These are phyloP conservation scores for Spathaspora sp. DNA, from an alignment of 1,139 yeast genomes.

Conservation along the genomic window DNA sequence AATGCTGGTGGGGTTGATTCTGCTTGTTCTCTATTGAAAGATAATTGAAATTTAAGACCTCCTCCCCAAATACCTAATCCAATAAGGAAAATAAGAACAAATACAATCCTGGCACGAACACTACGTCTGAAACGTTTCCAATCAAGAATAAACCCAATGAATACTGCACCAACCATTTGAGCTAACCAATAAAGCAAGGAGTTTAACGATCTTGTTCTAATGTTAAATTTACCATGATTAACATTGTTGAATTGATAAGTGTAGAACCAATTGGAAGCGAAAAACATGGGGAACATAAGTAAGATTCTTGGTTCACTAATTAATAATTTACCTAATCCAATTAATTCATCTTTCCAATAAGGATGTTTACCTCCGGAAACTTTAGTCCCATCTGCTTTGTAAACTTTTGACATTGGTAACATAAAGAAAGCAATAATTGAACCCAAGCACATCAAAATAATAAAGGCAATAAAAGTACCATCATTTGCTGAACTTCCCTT, in stretches of 20 bases:
- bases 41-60: constrained; percentile 52
- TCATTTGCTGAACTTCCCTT: constrained; percentile 41
- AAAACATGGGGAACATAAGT: constrained; percentile 58
- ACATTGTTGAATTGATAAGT: constrained; percentile 62
- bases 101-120: constrained; percentile 49
- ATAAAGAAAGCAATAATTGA: constrained; percentile 43
- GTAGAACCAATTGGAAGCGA: constrained; percentile 65
- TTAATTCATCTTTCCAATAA: constrained; percentile 46
- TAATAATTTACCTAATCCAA: constrained; percentile 40
- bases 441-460: constrained; percentile 55
- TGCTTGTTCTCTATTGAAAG: constrained; percentile 43
- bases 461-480: constrained; percentile 58
- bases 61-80: constrained; percentile 63
- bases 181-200: constrained; percentile 60
- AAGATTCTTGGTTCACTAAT: constrained; percentile 46
- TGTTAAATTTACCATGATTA: constrained; percentile 55
- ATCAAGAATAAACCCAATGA: constrained; percentile 51
- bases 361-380: constrained; percentile 49
- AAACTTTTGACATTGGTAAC: constrained; percentile 52
- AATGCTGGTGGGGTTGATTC: constrained; percentile 16
- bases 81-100: constrained; percentile 37
- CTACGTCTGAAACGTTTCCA: constrained; percentile 39
- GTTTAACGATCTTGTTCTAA: constrained; percentile 61
- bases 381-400: constrained; percentile 52
- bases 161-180: constrained; percentile 57